Evolutionary conservation across 1,284 basidiomycete species (phyloP).

Genomic region (Malassezia dermatis): DNA sequence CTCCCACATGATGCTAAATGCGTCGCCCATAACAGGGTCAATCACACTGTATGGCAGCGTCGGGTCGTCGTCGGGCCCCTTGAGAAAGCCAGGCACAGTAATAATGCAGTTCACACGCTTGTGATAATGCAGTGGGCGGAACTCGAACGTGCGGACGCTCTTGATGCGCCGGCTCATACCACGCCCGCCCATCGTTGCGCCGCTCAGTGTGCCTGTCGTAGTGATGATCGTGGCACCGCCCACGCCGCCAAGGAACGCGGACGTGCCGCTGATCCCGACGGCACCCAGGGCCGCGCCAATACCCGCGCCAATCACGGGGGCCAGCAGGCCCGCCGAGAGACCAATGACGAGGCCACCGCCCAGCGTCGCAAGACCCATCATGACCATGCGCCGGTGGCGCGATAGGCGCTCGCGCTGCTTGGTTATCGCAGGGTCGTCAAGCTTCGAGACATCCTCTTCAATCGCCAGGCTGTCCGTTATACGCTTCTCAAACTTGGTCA

Average conservation of each 20-base stretch:
- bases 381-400: conserved; percentile 34
- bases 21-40: conserved; percentile 46
- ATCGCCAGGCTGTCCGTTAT: conserved; percentile 46
- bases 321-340: conserved; percentile 41
- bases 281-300: conserved; percentile 42
- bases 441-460: conserved; percentile 39
- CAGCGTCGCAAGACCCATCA: conserved; percentile 47
- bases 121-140: conserved; percentile 47
- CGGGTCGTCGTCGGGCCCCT: conserved; percentile 39
- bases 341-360: conserved; percentile 47
- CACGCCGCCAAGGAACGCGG: conserved; percentile 40
- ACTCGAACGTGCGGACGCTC: conserved; percentile 45
- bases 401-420: conserved; percentile 27
- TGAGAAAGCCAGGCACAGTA: conserved; percentile 42
- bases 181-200: conserved; percentile 39
- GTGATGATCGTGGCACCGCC: conserved; percentile 46
- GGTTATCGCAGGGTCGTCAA: conserved; percentile 30
- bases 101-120: conserved; percentile 47
- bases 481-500: conserved; percentile 47
- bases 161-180: conserved; percentile 42
- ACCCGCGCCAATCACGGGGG: conserved; percentile 45
- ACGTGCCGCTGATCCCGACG: conserved; percentile 44
- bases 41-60: conserved; percentile 45
- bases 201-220: conserved; percentile 41
- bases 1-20: conserved; percentile 45